Evolutionary conservation across 1,284 basidiomycete genomes (phyloP).

Genomic region (Rhodotorula sp.): DNA sequence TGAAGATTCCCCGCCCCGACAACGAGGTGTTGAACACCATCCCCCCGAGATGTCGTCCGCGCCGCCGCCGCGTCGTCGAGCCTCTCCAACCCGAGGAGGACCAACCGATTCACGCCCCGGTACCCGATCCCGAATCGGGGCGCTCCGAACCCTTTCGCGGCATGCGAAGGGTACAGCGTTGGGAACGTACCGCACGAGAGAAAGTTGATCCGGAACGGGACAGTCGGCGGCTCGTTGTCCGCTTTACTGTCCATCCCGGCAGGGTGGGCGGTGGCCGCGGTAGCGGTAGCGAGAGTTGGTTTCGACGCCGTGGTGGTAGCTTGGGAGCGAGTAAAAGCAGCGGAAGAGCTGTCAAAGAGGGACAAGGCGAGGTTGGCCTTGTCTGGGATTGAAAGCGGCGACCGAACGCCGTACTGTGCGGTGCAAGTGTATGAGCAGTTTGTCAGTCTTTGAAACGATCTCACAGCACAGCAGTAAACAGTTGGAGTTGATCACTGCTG

Average conservation of each 20-base stretch:
- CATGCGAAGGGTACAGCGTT: constrained; percentile 14
- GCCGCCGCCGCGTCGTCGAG: not conserved
- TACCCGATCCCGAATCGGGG: constrained; percentile 1
- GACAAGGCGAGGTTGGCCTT: constrained; percentile 29
- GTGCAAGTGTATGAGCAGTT: too few species aligned
- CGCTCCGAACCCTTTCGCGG: constrained; percentile 16
- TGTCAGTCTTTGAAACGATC: too few species aligned
- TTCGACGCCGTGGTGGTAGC: not conserved
- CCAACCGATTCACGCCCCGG: constrained; percentile 21
- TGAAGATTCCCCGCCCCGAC: too few species aligned
- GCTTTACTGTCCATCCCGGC: not conserved
- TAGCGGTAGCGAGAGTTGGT: not conserved
- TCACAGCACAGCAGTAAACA: not conserved
- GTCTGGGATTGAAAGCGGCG: constrained; percentile 15
- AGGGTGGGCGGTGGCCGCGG: too few species aligned
- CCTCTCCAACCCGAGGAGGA: constrained; percentile 8
- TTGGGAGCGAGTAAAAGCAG: not conserved
- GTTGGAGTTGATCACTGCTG: not conserved
- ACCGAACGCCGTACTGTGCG: constrained; percentile 17
- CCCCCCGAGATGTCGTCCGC: too few species aligned
- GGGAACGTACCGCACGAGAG: constrained; percentile 22
- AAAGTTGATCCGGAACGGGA: constrained; percentile 20
- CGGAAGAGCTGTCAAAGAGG: constrained; percentile 10
- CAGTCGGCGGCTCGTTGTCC: not conserved
- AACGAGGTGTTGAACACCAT: too few species aligned